Evolutionary conservation across 2,329 filamentous ascomycete species (phyloP), one percentile per base, ranked within the genome.

Genomic region (Sclerotinia trifoliorum): DNA sequence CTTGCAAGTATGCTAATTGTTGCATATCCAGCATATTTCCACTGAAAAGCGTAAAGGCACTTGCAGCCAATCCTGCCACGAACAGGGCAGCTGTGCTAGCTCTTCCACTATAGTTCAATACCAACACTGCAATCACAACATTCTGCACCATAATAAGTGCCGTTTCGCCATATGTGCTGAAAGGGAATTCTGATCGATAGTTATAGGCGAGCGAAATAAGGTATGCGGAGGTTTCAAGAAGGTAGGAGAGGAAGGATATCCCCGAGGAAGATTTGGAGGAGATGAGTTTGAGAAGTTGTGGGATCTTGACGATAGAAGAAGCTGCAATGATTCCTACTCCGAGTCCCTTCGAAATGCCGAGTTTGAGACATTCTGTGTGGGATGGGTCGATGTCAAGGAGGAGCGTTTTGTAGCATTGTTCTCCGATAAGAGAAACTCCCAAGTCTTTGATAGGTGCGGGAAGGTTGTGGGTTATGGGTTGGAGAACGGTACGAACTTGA

Each of bases 91-190:
- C 93, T 5, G 86, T 83, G 57, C 85, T 84, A 0, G 83, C 82
- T 73, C 87, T 86, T 13, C 91, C 90, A 69, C 87, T 89, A 79
- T 93, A 98, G 78, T 91, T 90, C 78, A 99, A 83, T 54, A 99
- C 93, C 75, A 98, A 80, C 62, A 93, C 87, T 6, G 90, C 89
- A 78, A 99, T 97, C 70, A 93, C 86, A 55, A 98, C 87, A 80
- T 99, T 97, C 83, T 99, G 95, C 69, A 90, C 88, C 62, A 95
- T 86, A 74, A 99, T 97, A 76, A 98, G 84, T 49, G 91, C 93
- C 39, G 93, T 94, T 85, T 99, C 95, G 79, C 95, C 95, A 79
- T 91, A 99, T 15, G 95, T 99, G 84, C 90, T 96, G 81, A 99
- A 97, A 3, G 95, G 94, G 75, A 97, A 97, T 32, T 88, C 89